Evolutionary conservation across 495 filamentous ascomycete genomes (phyloP), one percentile per base, ranked within the genome.

Genomic region (Copromyces sp.): DNA sequence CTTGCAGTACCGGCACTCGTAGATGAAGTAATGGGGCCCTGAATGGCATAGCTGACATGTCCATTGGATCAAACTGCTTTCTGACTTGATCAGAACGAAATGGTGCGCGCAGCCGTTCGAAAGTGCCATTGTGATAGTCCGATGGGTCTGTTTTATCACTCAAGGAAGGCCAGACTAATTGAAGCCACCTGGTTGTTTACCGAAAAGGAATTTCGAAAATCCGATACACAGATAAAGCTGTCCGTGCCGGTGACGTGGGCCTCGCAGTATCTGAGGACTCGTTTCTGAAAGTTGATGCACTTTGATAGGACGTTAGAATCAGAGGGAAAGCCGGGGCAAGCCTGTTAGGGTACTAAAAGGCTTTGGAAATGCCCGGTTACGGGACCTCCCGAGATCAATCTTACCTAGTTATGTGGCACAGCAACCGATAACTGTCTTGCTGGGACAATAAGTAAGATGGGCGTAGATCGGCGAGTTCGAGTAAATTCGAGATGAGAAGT

Each of bases 1-100:
- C 80, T 91, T 90, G 86, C 92, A 94, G 78, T 90, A 90, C 75
- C 84, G 82, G 84, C 92, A 94, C 81, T 94, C 90, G 79, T 88
- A 93, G 79, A 94, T 94, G 82, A 87, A 90, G 91, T 91, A 93
- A 81, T 93, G 91, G 42, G 92, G 92, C 5, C 92, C 92, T 7
- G 87, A 89, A 77, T 91, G 90, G 80, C 92, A 94, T 78, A 92
- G 82, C 76, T 89, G 86, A 86, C 92, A 94, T 69, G 86, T 89
- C 92, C 92, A 94, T 75, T 91, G 86, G 71, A 94, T 87, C 40
- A 94, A 80, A 6, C 88, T 92, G 73, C 85, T 90, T 79, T 93
- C 90, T 9, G 88, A 89, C 82, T 94, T 94, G 82, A 94, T 88
- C 81, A 93, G 88, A 80, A 88, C 89, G 84, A 93, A 94, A 1